phyloP scores from a whole-genome alignment of 2,329 filamentous ascomycete species.

The Calonectria pteridis region DNA sequence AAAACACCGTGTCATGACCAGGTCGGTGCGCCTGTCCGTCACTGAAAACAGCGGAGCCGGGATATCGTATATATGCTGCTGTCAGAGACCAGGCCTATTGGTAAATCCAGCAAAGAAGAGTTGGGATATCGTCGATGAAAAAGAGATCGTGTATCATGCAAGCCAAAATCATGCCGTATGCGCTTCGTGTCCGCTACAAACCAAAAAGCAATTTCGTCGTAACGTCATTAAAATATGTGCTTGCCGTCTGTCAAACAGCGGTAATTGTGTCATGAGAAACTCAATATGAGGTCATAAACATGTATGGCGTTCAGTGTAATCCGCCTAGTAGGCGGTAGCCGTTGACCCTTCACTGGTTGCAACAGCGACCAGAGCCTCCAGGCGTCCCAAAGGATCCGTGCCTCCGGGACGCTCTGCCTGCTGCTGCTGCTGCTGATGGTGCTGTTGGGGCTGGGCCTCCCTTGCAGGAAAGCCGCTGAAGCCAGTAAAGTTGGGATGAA shows the following conservation, averaged over 20 bases:
- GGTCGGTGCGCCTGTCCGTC: slow-evolving; percentile 19
- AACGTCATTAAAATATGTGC: slow-evolving; percentile 40
- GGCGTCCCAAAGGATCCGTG: slow-evolving; percentile 51
- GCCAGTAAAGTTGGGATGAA: slow-evolving; percentile 67
- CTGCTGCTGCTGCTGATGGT: slow-evolving; percentile 41
- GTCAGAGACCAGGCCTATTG: slow-evolving; percentile 17
- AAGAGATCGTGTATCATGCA: slow-evolving; percentile 41
- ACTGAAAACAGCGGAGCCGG: slow-evolving; percentile 10
- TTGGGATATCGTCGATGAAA: slow-evolving; percentile 36
- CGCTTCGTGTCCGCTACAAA: slow-evolving; percentile 39
- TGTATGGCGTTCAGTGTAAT: not conserved
- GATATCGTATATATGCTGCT: slow-evolving; percentile 34
- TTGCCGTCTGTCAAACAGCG: slow-evolving; percentile 32
- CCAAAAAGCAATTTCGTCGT: slow-evolving; percentile 38
- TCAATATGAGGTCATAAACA: not conserved
- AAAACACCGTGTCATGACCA: slow-evolving; percentile 11
- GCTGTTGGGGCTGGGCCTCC: slow-evolving; percentile 46
- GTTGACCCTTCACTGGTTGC: slow-evolving; percentile 59
- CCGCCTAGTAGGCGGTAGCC: slow-evolving; percentile 53
- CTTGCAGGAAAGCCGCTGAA: slow-evolving; percentile 64
- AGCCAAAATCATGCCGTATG: slow-evolving; percentile 33
- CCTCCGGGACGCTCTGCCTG: slow-evolving; percentile 47
- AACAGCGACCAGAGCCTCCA: slow-evolving; percentile 59
- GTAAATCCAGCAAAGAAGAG: slow-evolving; percentile 25
- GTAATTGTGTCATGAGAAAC: slow-evolving; percentile 5